Percentiles rank a stretch among this genome's conserved stretches.
Conservation (phyloP, 2,329 filamentous ascomycete species). For the Curvularia sp. region DNA sequence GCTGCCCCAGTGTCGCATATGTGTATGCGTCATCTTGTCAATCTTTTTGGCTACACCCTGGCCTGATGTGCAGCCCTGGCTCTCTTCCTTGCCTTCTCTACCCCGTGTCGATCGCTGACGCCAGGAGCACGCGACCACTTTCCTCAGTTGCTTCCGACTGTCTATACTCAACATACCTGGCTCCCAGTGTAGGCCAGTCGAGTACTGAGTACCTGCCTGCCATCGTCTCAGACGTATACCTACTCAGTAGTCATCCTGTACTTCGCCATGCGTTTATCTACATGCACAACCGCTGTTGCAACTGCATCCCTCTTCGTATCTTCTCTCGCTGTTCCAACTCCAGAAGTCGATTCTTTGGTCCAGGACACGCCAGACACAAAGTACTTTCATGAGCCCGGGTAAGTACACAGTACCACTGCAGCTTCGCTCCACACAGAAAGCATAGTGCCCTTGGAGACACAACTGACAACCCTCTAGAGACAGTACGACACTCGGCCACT, state of each 20-base stretch:
- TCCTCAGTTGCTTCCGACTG: conserved; percentile 1
- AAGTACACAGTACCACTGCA: conserved; percentile 20
- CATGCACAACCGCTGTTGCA: conserved; percentile 31
- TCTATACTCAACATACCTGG: neutral
- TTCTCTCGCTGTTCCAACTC: conserved; percentile 32
- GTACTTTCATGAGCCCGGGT: conserved; percentile 53
- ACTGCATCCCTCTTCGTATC: conserved; percentile 29
- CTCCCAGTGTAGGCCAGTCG: neutral
- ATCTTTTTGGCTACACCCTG: conserved; percentile 3
- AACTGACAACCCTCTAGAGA: conserved; percentile 32
- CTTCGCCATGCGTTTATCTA: conserved; percentile 38
- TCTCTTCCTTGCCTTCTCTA: neutral
- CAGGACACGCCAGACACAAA: conserved; percentile 26
- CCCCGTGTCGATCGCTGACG: conserved; percentile 1
- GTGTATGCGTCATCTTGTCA: conserved; percentile 13
- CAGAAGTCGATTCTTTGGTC: neutral
- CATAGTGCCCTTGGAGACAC: neutral
- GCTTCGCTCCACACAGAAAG: neutral
- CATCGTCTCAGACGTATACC: neutral
- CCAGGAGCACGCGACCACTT: conserved; percentile 18
- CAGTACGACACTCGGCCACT: conserved; percentile 70
- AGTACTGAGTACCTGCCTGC: neutral
- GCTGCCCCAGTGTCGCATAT: neutral
- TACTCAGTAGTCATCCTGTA: neutral
- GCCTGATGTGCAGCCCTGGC: neutral